Conservation (phyloP, 1,139 yeast genomes). For the Candida gigantensis region DNA sequence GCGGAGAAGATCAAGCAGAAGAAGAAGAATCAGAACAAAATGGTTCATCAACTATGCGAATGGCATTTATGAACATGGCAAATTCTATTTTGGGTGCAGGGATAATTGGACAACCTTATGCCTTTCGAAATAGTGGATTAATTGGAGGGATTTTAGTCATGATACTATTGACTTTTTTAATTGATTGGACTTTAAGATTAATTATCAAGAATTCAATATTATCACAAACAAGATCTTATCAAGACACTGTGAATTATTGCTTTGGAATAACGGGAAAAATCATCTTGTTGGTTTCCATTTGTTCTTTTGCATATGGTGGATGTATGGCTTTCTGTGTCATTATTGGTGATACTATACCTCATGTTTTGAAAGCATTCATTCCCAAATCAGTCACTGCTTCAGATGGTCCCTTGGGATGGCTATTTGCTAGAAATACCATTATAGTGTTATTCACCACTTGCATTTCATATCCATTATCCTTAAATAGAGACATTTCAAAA, state of each 20-base stretch:
- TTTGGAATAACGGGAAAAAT: slow-evolving; percentile 75
- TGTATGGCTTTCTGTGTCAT: slow-evolving; percentile 92
- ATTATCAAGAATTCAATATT: slow-evolving; percentile 83
- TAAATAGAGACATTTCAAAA: slow-evolving; percentile 79
- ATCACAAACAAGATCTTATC: slow-evolving; percentile 76
- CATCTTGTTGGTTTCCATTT: slow-evolving; percentile 71
- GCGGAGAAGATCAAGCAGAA: slow-evolving; percentile 12
- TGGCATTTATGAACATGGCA: slow-evolving; percentile 98
- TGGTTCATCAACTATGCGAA: slow-evolving; percentile 57
- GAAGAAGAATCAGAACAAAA: slow-evolving; percentile 14
- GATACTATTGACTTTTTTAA: slow-evolving; percentile 60
- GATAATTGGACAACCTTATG: slow-evolving; percentile 91
- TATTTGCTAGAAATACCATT: slow-evolving; percentile 66
- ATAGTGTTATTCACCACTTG: slow-evolving; percentile 69
- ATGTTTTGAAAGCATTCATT: slow-evolving; percentile 71
- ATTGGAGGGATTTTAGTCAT: slow-evolving; percentile 70
- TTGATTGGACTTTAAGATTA: slow-evolving; percentile 82
- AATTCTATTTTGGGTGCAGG: slow-evolving; percentile 94
- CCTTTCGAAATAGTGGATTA: slow-evolving; percentile 78
- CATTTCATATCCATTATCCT: slow-evolving; percentile 80
- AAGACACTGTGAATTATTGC: slow-evolving; percentile 79
- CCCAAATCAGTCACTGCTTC: slow-evolving; percentile 45
- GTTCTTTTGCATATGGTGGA: slow-evolving; percentile 92
- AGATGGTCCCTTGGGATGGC: slow-evolving; percentile 42
- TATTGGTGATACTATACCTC: slow-evolving; percentile 94